phyloP scores from a whole-genome alignment of 148 eudicot genomes.

The Hydrangea macrophylla region DNA sequence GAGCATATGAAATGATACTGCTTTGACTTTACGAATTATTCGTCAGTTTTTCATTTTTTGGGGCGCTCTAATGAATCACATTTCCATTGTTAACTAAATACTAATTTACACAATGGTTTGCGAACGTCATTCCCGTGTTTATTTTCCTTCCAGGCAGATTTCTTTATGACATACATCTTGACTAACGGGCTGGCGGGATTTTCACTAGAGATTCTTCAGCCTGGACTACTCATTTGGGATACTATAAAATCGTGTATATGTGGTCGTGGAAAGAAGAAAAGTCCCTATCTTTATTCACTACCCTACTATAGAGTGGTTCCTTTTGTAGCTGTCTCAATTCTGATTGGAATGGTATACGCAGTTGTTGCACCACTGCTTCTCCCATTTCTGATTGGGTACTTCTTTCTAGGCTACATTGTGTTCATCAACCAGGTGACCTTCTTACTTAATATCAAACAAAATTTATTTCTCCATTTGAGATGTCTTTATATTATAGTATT shows the following conservation, averaged over 20 bases:
- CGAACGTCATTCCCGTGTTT: background rate
- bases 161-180: conserved; percentile 87
- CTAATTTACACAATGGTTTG: background rate
- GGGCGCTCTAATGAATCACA: background rate
- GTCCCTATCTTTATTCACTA: conserved; percentile 62
- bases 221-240: conserved; percentile 75
- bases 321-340: conserved; percentile 54
- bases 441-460: background rate
- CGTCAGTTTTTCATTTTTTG: background rate
- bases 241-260: conserved; percentile 42
- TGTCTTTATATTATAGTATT: background rate
- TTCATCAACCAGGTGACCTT: conserved; percentile 70
- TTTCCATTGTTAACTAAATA: background rate
- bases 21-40: background rate
- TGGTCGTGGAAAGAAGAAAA: conserved; percentile 61
- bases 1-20: conserved; percentile 1
- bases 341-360: conserved; percentile 85
- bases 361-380: conserved; percentile 86
- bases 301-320: conserved; percentile 80
- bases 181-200: conserved; percentile 89
- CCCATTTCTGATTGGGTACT: conserved; percentile 83
- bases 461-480: background rate
- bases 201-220: conserved; percentile 81
- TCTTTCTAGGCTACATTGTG: conserved; percentile 77
- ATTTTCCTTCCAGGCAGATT: conserved; percentile 66